Percentiles rank a stretch among this genome's conserved stretches.
These are phyloP conservation scores for Coelastrella sp. DNA, from an alignment of 139 green algal species.

Conservation along the genomic window DNA sequence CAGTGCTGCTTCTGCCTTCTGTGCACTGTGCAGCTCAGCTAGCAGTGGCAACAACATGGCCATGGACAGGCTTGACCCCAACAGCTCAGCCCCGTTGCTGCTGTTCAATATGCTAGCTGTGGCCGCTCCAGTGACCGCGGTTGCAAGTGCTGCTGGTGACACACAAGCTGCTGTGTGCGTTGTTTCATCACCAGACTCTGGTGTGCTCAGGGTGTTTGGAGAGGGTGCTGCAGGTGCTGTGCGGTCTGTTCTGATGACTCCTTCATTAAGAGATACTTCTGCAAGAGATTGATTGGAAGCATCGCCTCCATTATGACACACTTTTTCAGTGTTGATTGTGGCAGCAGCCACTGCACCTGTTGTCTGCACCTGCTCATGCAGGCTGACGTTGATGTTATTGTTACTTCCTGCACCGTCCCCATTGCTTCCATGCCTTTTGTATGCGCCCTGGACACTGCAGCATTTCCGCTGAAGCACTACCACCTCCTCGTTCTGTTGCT, in stretches of 20 bases:
- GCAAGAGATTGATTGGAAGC: not conserved
- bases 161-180: no score
- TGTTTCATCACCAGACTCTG: no score
- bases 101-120: not conserved
- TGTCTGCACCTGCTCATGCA: not conserved
- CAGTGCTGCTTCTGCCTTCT: conserved; percentile 16
- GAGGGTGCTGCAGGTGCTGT: no score
- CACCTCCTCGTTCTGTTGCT: not conserved
- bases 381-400: not conserved
- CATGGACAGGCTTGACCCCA: conserved; percentile 3
- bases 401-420: no score
- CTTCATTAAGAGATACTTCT: no score
- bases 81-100: conserved; percentile 9
- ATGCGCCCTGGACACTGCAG: not conserved
- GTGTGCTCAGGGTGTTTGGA: no score
- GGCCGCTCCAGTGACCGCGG: conserved; percentile 2
- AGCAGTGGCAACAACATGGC: conserved; percentile 10
- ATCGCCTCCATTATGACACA: not conserved
- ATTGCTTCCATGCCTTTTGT: no score
- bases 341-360: not conserved
- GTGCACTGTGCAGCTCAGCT: not conserved
- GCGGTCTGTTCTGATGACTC: no score
- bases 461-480: not conserved
- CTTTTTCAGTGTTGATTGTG: not conserved
- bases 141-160: not conserved